These are phyloP conservation scores for Apophysomyces sp. DNA, from an alignment of 371 early-diverging fungal species.

Conservation along the genomic window DNA sequence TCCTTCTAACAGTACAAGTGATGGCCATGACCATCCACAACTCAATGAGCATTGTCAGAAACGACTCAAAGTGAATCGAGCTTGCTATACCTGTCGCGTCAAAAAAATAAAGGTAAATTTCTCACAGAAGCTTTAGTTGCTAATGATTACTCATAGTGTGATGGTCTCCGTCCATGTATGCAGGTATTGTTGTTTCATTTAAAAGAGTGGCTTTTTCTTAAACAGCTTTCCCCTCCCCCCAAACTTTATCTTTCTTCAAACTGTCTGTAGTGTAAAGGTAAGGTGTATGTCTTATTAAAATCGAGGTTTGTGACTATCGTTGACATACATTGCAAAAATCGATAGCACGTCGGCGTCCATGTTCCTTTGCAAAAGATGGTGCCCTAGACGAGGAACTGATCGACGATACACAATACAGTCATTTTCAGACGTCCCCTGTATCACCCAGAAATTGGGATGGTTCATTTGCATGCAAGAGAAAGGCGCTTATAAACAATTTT, in stretches of 20 bases:
- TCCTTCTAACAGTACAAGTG: neutral
- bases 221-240: neutral
- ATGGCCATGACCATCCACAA: neutral
- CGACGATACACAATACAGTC: neutral
- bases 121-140: neutral
- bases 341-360: conserved; percentile 24
- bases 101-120: conserved; percentile 50
- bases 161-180: conserved; percentile 55
- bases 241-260: neutral
- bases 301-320: neutral
- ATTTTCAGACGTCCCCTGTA: neutral
- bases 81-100: conserved; percentile 47
- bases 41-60: conserved; percentile 21
- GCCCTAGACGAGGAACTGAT: neutral
- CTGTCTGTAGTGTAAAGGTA: conserved; percentile 18
- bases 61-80: conserved; percentile 43
- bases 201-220: neutral
- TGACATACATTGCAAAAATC: neutral
- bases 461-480: neutral
- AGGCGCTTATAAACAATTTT: neutral
- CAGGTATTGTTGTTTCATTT: conserved; percentile 29
- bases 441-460: neutral
- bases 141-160: conserved; percentile 36
- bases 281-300: neutral
- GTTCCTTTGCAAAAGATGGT: conserved; percentile 31